A percentile compares a stretch with the other conserved stretches of the same genome.
These are phyloP conservation scores for Talaromyces liani DNA, from an alignment of 495 filamentous ascomycete species.

Conservation along the genomic window DNA sequence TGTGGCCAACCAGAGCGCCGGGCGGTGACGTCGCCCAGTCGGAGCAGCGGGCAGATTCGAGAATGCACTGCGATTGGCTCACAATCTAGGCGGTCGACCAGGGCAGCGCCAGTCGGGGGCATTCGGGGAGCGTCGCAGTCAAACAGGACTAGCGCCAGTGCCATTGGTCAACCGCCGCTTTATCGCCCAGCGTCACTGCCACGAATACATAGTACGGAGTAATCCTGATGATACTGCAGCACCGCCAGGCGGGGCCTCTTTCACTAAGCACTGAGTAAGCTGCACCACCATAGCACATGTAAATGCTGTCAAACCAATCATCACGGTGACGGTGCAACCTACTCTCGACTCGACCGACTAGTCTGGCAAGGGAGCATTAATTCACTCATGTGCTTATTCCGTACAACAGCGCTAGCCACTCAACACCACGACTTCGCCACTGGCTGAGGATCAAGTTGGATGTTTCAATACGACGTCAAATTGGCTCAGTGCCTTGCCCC, in stretches of 20 bases:
- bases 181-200: not conserved
- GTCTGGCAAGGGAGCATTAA: not conserved
- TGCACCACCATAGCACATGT: not conserved
- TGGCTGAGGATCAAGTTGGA: not conserved
- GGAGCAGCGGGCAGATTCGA: not conserved
- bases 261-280: not conserved
- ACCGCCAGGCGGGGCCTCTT: not conserved
- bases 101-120: not conserved
- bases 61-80: not conserved
- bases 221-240: not conserved
- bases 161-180: not conserved
- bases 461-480: not conserved
- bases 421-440: not conserved
- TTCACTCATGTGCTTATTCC: not conserved
- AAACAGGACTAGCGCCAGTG: not conserved
- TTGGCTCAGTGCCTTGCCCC: not conserved
- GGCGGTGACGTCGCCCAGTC: slow-evolving; percentile 2
- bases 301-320: not conserved
- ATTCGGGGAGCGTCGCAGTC: slow-evolving; percentile 1
- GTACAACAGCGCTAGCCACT: not conserved
- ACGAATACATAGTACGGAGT: too few relatives aligned
- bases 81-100: not conserved
- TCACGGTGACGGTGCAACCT: not conserved
- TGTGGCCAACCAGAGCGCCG: not conserved
- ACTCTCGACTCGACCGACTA: not conserved